These are phyloP conservation scores for Delphinella strobiligena DNA, from an alignment of 2,329 filamentous ascomycete genomes.

Conservation along the genomic window DNA sequence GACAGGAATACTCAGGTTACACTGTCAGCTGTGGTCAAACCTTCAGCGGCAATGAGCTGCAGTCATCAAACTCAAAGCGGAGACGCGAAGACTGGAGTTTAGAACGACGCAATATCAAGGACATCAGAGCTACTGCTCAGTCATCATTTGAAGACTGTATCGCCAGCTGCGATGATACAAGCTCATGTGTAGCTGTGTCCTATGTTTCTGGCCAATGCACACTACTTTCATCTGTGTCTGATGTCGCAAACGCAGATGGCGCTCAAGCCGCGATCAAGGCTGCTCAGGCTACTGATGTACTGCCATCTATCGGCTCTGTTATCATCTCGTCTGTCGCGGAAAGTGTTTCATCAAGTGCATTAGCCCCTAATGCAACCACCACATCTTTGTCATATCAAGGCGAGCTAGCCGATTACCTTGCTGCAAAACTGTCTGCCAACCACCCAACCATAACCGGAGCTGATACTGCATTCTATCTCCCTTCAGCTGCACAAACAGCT, in stretches of 20 bases:
- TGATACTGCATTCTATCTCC: constrained; percentile 2
- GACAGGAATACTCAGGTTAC: constrained; percentile 2
- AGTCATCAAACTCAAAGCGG: background rate
- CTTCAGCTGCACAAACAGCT: background rate
- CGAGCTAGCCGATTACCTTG: constrained; percentile 1
- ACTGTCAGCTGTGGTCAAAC: constrained; percentile 6
- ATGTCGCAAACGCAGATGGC: constrained; percentile 1
- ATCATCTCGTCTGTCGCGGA: background rate
- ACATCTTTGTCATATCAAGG: background rate
- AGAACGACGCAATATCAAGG: no score
- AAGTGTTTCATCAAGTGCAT: background rate
- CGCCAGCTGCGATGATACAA: background rate
- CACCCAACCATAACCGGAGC: constrained; percentile 3
- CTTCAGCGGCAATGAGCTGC: constrained; percentile 2
- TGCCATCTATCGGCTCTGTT: constrained; percentile 1
- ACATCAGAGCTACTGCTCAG: background rate
- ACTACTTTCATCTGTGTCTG: constrained; percentile 3
- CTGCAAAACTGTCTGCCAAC: constrained; percentile 3
- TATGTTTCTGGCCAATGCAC: constrained; percentile 3
- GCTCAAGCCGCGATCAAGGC: constrained; percentile 6
- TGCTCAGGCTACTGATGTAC: background rate
- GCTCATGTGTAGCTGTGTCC: constrained; percentile 2
- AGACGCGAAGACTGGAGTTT: no score
- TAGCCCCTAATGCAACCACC: constrained; percentile 1
- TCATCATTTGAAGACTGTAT: constrained; percentile 5